Base-by-base conservation (phyloP, 176 grass and related monocot species). In the Dendrocalamus sinicus region DNA sequence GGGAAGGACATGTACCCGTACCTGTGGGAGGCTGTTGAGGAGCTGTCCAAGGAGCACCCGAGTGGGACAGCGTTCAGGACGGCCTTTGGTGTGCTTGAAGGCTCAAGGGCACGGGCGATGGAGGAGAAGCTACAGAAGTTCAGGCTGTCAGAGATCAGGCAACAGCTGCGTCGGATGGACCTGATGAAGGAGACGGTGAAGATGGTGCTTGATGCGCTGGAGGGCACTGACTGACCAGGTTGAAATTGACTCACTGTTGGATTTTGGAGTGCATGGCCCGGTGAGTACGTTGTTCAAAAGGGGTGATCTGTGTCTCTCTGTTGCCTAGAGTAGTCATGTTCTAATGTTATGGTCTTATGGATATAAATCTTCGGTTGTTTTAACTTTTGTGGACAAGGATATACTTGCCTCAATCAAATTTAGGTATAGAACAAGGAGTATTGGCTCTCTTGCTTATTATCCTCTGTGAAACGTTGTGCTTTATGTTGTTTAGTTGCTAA, bases 111-210 rank as follows among this genome's bases (percentile, higher is more conserved):
- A 57, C 73, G 32, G 7, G 60, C 22, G 0, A 76, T 93, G 65
- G 92, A 93, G 64, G 86, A 91, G 69, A 93, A 91, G 89, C 61
- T 93, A 3, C 77, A 85, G 54, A 89, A 83, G 75, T 73, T 86
- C 14, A 86, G 62, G 72, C 53, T 80, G 23, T 73, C 30, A 51
- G 78, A 89, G 68, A 80, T 91, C 19, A 91, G 76, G 86, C 88
- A 80, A 69, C 88, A 93, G 67, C 52, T 93, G 74, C 79, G 32
- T 20, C 45, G 89, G 54, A 88, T 88, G 79, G 86, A 93, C 67
- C 70, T 93, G 74, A 83, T 83, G 78, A 88, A 88, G 78, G 85
- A 91, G 35, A 80, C 83, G 11, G 64, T 91, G 68, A 83, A 77
- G 73, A 77, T 83, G 72, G 86, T 93, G 52, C 78, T 88, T 70